phyloP scores from a whole-genome alignment of 176 grass and related monocot genomes.

The Chloris gayana region DNA sequence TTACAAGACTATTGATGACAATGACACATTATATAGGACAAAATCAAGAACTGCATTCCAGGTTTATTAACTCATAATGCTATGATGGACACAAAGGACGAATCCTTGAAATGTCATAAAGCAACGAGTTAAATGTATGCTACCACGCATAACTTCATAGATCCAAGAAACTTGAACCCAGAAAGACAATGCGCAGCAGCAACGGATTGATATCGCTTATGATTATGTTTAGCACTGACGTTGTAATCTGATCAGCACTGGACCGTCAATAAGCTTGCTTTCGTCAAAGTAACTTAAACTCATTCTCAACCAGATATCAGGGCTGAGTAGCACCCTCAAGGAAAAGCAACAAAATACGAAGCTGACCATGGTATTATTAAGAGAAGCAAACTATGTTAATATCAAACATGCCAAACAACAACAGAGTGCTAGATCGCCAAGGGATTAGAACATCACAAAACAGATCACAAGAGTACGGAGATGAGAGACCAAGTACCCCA shows the following conservation, averaged over 20 bases:
- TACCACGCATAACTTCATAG: conserved; percentile 42
- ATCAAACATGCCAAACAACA: background rate
- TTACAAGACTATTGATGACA: background rate
- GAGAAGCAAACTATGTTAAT: background rate
- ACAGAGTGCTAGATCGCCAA: conserved; percentile 18
- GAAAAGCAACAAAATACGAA: background rate
- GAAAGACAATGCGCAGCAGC: conserved; percentile 31
- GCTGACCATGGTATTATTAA: background rate
- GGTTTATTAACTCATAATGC: background rate
- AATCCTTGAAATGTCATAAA: background rate
- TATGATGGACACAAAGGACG: background rate
- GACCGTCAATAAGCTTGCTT: conserved; percentile 61
- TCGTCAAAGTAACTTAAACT: background rate
- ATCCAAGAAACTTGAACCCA: conserved; percentile 35
- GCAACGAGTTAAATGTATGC: conserved; percentile 16
- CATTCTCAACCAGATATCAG: background rate
- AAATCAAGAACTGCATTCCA: background rate
- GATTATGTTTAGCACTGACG: conserved; percentile 63
- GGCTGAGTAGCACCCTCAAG: background rate
- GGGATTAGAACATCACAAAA: background rate
- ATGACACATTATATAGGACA: background rate
- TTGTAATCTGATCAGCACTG: conserved; percentile 57
- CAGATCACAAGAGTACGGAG: background rate
- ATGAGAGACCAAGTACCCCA: conserved; percentile 40
- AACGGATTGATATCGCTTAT: conserved; percentile 59